Percentiles rank a stretch among this genome's conserved stretches.
These are phyloP conservation scores for Pestalotiopsis sp. DNA, from an alignment of 2,329 filamentous ascomycete species.

Conservation along the genomic window DNA sequence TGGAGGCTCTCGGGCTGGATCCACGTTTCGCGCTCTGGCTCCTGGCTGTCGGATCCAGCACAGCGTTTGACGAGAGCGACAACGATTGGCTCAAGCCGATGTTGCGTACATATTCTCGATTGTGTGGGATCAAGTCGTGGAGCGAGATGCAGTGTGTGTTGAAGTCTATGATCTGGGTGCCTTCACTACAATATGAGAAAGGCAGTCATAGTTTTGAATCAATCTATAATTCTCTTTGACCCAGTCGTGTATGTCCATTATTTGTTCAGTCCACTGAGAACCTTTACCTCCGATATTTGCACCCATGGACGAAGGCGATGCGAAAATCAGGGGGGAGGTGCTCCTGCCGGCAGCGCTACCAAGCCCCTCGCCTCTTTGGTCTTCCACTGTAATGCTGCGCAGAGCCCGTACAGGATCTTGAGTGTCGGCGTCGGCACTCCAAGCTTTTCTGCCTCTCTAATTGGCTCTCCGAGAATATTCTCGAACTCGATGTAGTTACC, in stretches of 20 bases:
- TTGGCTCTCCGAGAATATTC: slow-evolving; percentile 57
- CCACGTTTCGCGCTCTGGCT: neutral
- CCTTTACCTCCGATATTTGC: no score
- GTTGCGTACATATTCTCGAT: neutral
- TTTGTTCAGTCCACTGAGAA: no score
- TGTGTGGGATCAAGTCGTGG: neutral
- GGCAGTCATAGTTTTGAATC: no score
- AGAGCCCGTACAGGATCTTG: slow-evolving; percentile 48
- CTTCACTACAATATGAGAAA: no score
- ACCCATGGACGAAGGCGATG: no score
- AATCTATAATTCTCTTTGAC: no score
- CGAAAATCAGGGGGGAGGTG: neutral
- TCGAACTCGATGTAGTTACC: slow-evolving; percentile 59
- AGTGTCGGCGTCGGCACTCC: slow-evolving; percentile 55
- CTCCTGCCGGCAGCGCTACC: neutral
- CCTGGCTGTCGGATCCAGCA: neutral
- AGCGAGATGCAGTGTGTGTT: neutral
- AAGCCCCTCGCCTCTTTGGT: slow-evolving; percentile 38
- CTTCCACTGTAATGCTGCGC: slow-evolving; percentile 51
- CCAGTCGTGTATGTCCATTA: no score
- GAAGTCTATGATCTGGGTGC: neutral
- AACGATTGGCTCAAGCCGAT: neutral
- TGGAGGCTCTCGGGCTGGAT: neutral
- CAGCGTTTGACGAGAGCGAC: neutral
- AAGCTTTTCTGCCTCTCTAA: slow-evolving; percentile 49